These are phyloP conservation scores for Tephrocybe sp. DNA, from an alignment of 768 basidiomycete genomes.

Conservation along the genomic window DNA sequence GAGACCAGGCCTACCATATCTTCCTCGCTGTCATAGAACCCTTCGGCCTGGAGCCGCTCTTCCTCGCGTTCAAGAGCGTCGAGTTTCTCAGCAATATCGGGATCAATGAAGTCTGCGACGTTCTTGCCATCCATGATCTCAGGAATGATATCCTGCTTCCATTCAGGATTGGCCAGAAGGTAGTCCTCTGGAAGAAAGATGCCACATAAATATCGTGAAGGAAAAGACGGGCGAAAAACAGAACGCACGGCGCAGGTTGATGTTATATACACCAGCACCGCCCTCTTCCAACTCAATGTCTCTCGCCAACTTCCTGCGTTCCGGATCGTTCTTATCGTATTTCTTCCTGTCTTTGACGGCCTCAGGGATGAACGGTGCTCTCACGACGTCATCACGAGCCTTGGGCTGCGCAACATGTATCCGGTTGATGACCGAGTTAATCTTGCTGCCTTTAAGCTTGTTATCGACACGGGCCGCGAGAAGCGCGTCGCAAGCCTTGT, in stretches of 20 bases:
- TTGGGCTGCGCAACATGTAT: constrained; percentile 95
- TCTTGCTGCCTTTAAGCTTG: constrained; percentile 92
- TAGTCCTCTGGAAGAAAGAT: constrained; percentile 72
- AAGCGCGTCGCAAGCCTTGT: constrained; percentile 92
- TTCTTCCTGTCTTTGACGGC: constrained; percentile 71
- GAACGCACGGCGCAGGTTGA: constrained; percentile 83
- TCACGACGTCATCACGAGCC: constrained; percentile 84
- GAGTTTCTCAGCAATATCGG: constrained; percentile 94
- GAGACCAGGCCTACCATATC: constrained; percentile 63
- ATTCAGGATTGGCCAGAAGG: constrained; percentile 82
- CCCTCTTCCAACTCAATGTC: constrained; percentile 88
- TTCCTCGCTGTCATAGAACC: constrained; percentile 90
- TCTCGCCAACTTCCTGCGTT: constrained; percentile 68
- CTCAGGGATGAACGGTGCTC: constrained; percentile 90
- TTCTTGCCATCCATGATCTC: constrained; percentile 99
- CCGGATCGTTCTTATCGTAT: constrained; percentile 86
- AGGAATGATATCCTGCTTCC: constrained; percentile 98
- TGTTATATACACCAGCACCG: constrained; percentile 88
- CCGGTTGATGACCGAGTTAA: constrained; percentile 90
- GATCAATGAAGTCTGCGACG: constrained; percentile 97
- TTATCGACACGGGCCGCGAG: constrained; percentile 92
- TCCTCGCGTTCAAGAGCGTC: constrained; percentile 97
- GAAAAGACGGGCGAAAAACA: not conserved
- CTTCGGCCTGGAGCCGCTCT: constrained; percentile 89
- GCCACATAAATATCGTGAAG: not conserved